These are phyloP conservation scores for Cyclospora cayetanensis DNA, from an alignment of 169 alveolate genomes.

Conservation along the genomic window DNA sequence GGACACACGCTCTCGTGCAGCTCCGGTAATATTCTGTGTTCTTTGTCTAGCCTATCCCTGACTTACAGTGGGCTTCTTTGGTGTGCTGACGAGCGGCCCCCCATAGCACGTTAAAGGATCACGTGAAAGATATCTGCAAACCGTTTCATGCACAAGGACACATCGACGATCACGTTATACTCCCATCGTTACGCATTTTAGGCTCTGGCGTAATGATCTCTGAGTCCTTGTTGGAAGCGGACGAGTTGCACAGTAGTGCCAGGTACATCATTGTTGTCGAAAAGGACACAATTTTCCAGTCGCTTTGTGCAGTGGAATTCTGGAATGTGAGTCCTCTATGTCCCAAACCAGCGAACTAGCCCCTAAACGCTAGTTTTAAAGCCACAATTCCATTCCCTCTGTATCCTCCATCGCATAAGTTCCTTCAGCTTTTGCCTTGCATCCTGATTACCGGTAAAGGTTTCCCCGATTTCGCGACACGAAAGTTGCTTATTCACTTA, in stretches of 20 bases:
- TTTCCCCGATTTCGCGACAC: constrained; percentile 67
- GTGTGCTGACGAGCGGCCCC: too few relatives aligned
- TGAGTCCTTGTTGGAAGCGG: constrained; percentile 38
- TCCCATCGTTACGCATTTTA: background rate
- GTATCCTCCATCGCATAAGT: background rate
- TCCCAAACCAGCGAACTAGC: background rate
- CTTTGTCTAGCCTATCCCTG: constrained; percentile 4
- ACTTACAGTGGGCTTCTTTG: background rate
- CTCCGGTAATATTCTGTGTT: background rate
- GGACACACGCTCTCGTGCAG: background rate
- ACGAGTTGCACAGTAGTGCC: background rate
- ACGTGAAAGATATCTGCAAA: background rate
- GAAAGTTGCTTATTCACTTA: constrained; percentile 6
- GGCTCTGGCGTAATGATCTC: constrained; percentile 54
- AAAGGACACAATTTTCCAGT: constrained; percentile 63
- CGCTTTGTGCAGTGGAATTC: constrained; percentile 19
- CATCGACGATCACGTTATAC: background rate
- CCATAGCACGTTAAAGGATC: background rate
- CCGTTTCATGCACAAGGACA: background rate
- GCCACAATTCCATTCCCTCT: too few relatives aligned
- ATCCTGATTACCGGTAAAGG: constrained; percentile 65
- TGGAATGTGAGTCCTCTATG: constrained; percentile 47
- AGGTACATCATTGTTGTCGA: constrained; percentile 66
- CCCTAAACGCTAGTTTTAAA: background rate
- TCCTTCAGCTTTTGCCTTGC: constrained; percentile 59